These are phyloP conservation scores for Russula ochroleuca DNA, from an alignment of 768 basidiomycete genomes.

Conservation along the genomic window DNA sequence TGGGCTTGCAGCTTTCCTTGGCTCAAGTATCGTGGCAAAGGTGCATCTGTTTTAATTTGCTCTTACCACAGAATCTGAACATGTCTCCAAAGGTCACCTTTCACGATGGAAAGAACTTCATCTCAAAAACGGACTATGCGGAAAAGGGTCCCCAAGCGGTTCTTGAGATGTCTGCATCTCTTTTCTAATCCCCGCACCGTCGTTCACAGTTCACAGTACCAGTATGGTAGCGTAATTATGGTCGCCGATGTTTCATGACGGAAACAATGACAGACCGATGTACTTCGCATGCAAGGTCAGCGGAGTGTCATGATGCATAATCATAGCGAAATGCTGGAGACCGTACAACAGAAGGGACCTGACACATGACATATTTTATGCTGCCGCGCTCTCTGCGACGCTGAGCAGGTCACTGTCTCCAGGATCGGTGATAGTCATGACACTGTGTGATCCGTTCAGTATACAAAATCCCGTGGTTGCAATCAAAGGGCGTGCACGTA, in stretches of 20 bases:
- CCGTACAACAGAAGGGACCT: constrained; percentile 20
- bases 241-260: too few relatives aligned
- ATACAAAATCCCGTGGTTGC: not conserved
- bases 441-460: constrained; percentile 45
- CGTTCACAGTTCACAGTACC: not conserved
- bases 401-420: constrained; percentile 95
- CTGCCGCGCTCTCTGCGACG: constrained; percentile 69
- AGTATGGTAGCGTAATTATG: too few relatives aligned
- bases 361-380: constrained; percentile 40
- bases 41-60: constrained; percentile 36
- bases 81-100: constrained; percentile 57
- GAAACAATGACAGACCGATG: too few relatives aligned
- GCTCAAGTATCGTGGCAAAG: constrained; percentile 81
- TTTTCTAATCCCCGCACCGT: constrained; percentile 43
- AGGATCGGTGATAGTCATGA: constrained; percentile 94
- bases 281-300: not conserved
- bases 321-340: constrained; percentile 23
- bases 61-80: not conserved
- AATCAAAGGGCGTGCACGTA: constrained; percentile 39
- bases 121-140: constrained; percentile 76
- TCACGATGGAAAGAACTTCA: constrained; percentile 68
- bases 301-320: constrained; percentile 24
- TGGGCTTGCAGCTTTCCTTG: constrained; percentile 74
- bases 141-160: constrained; percentile 68
- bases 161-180: constrained; percentile 70